These are phyloP conservation scores for Beauveria asiatica DNA, from an alignment of 2,329 filamentous ascomycete genomes.

Conservation along the genomic window DNA sequence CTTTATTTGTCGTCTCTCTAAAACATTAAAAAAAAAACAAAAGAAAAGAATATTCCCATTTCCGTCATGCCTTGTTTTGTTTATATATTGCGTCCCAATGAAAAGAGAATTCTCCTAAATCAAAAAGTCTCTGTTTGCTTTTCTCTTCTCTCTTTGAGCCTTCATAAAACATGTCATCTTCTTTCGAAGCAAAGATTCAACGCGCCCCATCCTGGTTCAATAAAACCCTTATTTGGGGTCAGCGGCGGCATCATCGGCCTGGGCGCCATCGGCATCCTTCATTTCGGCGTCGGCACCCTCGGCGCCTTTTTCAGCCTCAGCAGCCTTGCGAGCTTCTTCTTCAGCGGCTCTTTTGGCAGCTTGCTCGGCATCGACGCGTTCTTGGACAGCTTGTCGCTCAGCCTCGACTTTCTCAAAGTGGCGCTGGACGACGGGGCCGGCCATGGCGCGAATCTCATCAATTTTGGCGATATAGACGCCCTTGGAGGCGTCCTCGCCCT, in stretches of 20 bases:
- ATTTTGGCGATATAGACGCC: constrained; percentile 90
- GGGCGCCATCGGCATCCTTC: constrained; percentile 47
- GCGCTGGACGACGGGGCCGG: constrained; percentile 85
- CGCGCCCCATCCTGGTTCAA: not conserved
- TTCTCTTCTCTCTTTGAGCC: constrained; percentile 9
- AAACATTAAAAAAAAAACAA: constrained; percentile 9
- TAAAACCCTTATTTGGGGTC: constrained; percentile 27
- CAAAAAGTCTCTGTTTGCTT: constrained; percentile 10
- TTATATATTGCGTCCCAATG: constrained; percentile 6
- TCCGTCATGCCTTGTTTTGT: constrained; percentile 10
- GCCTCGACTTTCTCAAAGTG: constrained; percentile 92
- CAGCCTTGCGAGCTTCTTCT: constrained; percentile 46
- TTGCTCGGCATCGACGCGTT: constrained; percentile 68
- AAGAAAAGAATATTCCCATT: constrained; percentile 5
- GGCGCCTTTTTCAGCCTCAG: constrained; percentile 40
- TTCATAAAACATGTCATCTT: constrained; percentile 17
- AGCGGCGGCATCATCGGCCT: constrained; percentile 36
- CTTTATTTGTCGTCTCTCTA: constrained; percentile 11
- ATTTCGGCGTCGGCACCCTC: constrained; percentile 53
- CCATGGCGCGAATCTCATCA: constrained; percentile 86
- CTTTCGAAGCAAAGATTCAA: not conserved
- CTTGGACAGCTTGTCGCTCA: constrained; percentile 70
- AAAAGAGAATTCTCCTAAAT: constrained; percentile 4
- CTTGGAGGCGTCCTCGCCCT: constrained; percentile 91
- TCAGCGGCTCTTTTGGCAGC: constrained; percentile 62